phyloP scores from a whole-genome alignment of 2,329 filamentous ascomycete species.

The Colletotrichum tabaci region DNA sequence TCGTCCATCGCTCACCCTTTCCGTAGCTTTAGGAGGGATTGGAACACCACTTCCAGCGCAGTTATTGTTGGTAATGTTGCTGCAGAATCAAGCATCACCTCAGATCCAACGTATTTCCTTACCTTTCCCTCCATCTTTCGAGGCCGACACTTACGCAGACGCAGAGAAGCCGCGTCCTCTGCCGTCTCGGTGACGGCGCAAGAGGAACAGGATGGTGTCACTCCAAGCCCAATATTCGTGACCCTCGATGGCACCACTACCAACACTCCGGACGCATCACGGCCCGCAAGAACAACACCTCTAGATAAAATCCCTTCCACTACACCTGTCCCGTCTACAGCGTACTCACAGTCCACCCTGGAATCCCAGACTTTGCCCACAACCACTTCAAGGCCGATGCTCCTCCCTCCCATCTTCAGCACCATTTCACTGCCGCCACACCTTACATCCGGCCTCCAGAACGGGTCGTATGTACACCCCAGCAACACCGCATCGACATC shows the following conservation, averaged over 20 bases:
- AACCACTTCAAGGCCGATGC: constrained; percentile 2
- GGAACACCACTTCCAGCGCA: constrained; percentile 30
- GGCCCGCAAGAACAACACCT: neutral
- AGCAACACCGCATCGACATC: neutral
- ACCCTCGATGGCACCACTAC: constrained; percentile 30
- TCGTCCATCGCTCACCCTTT: neutral
- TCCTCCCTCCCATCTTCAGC: constrained; percentile 30
- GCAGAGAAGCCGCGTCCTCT: constrained; percentile 4
- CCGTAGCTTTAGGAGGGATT: constrained; percentile 16
- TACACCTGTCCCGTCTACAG: neutral
- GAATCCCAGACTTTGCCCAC: neutral
- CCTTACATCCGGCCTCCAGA: constrained; percentile 15
- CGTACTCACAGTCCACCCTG: neutral
- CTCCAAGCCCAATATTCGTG: constrained; percentile 42
- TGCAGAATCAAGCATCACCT: neutral
- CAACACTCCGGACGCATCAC: constrained; percentile 7
- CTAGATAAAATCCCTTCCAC: constrained; percentile 3
- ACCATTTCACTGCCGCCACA: constrained; percentile 31
- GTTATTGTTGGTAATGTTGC: neutral
- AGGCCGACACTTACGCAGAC: constrained; percentile 7
- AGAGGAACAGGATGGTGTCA: constrained; percentile 33
- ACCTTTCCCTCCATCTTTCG: neutral
- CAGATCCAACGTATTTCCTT: constrained; percentile 15
- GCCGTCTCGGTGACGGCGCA: neutral
- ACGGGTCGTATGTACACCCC: constrained; percentile 16